Evolutionary conservation across 148 eudicot genomes (phyloP), one percentile per base, ranked within the genome.

Genomic region (Silene uniflora): DNA sequence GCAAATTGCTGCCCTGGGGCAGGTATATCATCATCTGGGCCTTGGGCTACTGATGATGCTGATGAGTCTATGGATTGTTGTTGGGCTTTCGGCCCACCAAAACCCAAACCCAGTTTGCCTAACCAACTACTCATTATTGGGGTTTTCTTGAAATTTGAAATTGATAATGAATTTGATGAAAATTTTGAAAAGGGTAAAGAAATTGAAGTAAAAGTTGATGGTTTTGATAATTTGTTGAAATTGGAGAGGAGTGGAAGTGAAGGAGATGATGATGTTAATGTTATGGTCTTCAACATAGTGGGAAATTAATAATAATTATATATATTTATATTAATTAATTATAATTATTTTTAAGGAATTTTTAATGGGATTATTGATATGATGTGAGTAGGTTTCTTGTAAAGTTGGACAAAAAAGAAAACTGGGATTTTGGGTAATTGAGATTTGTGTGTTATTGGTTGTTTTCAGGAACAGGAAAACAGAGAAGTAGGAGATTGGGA

Each of bases 1-100:
- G 99, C 99, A 9, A 92, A 74, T 49, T 90, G 83, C 21, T 85
- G 87, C 11, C 89, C 92, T 35, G 96, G 89, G 12, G 67, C 81
- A 9, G 97, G 97, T 3, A 72, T 3, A 9, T 88, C 96, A 24
- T 71, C 80, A 78, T 94, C 98, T 60, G 97, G 91, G 6, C 81
- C 83, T n/a, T 76, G 86, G 0, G 93, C 93, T 61, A 77, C 77
- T 42, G 84, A 49, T 3, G 80, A 72, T 39, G 44, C 2, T 14
- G 69, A 35, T 2, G 77, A 73, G 3, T 69, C 77, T 46, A 61
- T 24, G 1, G 83, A 67, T 23, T 67, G 0, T n/a, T 61, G 64
- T 6, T 77, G 18, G 24, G 78, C 21, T 74, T 64, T 73, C 10
- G 84, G 18, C 44, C 77, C 78, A 21, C 32, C 32, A 1, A 29